phyloP scores from a whole-genome alignment of 73 alveolate genomes.

The Stentor roeselii region DNA sequence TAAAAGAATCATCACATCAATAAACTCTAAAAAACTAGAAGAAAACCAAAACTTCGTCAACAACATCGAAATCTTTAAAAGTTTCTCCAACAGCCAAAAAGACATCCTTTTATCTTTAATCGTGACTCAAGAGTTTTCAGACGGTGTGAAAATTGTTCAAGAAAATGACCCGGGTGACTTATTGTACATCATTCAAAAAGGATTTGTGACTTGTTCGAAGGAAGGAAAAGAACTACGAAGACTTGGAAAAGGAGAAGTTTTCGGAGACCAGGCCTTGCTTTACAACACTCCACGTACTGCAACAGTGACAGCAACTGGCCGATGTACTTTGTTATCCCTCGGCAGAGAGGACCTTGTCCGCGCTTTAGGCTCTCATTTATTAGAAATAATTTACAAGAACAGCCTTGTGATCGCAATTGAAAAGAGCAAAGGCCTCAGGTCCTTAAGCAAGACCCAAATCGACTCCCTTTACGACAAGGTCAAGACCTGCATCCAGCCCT shows the following conservation, averaged over 20 bases:
- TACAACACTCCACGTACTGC: conserved; percentile 23
- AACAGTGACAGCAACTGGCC: conserved; percentile 19
- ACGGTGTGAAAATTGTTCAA: neutral
- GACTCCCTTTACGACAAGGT: neutral
- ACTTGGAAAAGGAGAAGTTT: neutral
- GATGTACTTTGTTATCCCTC: neutral
- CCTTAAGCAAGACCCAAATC: neutral
- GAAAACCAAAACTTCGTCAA: conserved; percentile 39
- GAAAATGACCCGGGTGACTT: conserved; percentile 29
- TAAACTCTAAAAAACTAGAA: conserved; percentile 35
- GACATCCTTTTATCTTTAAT: neutral
- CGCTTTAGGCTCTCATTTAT: conserved; percentile 8
- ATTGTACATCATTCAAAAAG: conserved; percentile 14
- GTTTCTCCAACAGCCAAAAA: conserved; percentile 2
- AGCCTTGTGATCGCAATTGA: conserved; percentile 15
- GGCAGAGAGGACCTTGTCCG: neutral
- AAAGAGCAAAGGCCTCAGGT: neutral
- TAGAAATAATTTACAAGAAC: conserved; percentile 19
- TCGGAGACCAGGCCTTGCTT: conserved; percentile 26
- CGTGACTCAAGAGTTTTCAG: neutral
- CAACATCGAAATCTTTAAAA: conserved; percentile 32
- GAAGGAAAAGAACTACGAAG: neutral
- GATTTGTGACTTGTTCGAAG: conserved; percentile 1
- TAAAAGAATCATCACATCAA: conserved; percentile 49
- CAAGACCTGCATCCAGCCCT: neutral